Evolutionary conservation across 2,329 filamentous ascomycete species (phyloP).

Genomic region (Verticillium zaregamsianum): DNA sequence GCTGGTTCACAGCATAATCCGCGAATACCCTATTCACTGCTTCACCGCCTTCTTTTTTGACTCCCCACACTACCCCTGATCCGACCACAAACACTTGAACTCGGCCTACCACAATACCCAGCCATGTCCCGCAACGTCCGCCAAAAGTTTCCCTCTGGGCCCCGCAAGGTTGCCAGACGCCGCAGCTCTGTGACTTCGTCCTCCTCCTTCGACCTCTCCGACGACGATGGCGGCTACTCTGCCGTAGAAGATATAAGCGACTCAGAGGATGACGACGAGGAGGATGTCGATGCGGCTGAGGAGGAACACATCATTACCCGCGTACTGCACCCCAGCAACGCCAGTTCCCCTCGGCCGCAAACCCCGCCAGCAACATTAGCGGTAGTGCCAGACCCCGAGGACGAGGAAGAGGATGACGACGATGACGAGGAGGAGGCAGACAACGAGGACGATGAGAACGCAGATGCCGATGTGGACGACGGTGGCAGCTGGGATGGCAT

Average conservation of each 20-base stretch:
- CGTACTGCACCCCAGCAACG: slow-evolving; percentile 29
- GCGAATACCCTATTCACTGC: not conserved
- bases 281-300: slow-evolving; percentile 73
- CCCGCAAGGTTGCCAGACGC: slow-evolving; percentile 42
- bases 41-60: not conserved
- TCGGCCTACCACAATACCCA: slow-evolving; percentile 5
- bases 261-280: slow-evolving; percentile 72
- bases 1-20: not conserved
- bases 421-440: slow-evolving; percentile 34
- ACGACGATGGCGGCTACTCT: slow-evolving; percentile 70
- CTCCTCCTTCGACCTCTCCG: slow-evolving; percentile 51
- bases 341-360: slow-evolving; percentile 49
- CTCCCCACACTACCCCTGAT: not conserved
- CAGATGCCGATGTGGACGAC: slow-evolving; percentile 34
- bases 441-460: slow-evolving; percentile 31
- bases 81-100: not conserved
- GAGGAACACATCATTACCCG: slow-evolving; percentile 65
- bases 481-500: slow-evolving; percentile 53
- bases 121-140: slow-evolving; percentile 52
- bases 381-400: slow-evolving; percentile 32
- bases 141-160: slow-evolving; percentile 38
- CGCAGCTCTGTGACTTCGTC: slow-evolving; percentile 47
- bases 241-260: slow-evolving; percentile 77
- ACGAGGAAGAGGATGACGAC: slow-evolving; percentile 29
- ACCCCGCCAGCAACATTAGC: not conserved